Conservation (phyloP, 805 yeast species). For the Ogataea trehaloabstinens region DNA sequence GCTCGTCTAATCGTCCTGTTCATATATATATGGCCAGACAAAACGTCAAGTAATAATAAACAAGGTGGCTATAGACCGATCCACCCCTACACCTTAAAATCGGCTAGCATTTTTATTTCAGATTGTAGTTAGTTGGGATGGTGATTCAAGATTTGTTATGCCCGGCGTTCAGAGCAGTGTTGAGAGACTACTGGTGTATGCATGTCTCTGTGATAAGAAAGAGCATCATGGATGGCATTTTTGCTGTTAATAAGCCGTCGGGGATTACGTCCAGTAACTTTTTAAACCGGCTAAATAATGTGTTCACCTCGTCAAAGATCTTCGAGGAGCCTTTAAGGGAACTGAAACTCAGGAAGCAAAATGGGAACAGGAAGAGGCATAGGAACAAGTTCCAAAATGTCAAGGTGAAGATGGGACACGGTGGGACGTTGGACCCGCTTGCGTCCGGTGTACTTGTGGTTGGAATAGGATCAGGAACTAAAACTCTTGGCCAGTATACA, state of each 20-base stretch:
- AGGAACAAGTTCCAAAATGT: conserved; percentile 50
- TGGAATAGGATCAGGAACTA: conserved; percentile 93
- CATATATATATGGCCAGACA: no score
- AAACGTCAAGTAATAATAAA: background rate
- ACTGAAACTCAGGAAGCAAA: conserved; percentile 46
- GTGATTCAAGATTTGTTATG: no score
- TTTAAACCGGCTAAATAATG: conserved; percentile 59
- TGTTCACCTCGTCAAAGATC: conserved; percentile 57
- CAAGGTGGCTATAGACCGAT: background rate
- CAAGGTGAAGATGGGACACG: conserved; percentile 92
- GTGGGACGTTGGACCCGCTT: conserved; percentile 93
- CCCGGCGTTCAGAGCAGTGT: no score
- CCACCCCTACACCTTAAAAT: conserved; percentile 4
- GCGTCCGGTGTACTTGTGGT: conserved; percentile 93
- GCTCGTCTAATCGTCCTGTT: conserved; percentile 4
- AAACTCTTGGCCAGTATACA: conserved; percentile 67
- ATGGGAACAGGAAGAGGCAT: conserved; percentile 43
- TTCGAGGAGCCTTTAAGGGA: conserved; percentile 53
- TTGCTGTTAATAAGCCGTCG: conserved; percentile 87
- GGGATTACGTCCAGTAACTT: conserved; percentile 81
- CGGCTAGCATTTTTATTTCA: no score
- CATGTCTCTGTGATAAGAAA: no score
- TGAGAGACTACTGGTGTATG: no score
- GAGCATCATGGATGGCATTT: conserved; percentile 84
- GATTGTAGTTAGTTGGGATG: no score